These are phyloP conservation scores for Termitomyces eurrhizus DNA, from an alignment of 768 basidiomycete species.

Conservation along the genomic window DNA sequence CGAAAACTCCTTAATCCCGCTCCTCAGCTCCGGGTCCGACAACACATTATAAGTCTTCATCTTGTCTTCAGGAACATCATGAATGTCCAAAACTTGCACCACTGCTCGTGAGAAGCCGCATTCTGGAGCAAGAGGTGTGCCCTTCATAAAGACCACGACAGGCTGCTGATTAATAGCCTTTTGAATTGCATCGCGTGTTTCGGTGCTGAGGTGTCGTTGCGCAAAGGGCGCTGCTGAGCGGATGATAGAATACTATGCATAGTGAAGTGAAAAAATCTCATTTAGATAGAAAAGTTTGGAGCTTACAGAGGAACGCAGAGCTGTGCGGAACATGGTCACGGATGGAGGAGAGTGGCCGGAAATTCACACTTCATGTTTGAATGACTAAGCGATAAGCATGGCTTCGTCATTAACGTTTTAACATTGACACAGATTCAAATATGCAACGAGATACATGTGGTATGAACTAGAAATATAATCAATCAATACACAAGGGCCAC, in stretches of 20 bases:
- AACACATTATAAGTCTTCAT: conserved; percentile 89
- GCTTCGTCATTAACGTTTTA: neutral
- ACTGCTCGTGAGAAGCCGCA: conserved; percentile 97
- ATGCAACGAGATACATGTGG: too few species aligned
- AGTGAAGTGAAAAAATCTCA: neutral
- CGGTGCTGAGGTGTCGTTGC: conserved; percentile 52
- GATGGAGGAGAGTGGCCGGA: neutral
- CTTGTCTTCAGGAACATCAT: conserved; percentile 77
- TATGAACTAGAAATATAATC: neutral
- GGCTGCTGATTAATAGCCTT: conserved; percentile 71
- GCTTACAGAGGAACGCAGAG: conserved; percentile 42
- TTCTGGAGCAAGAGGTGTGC: conserved; percentile 78
- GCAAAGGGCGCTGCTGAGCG: conserved; percentile 24
- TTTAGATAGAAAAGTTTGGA: neutral
- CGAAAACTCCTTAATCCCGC: conserved; percentile 95
- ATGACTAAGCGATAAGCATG: neutral
- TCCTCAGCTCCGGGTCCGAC: conserved; percentile 78
- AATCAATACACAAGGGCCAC: neutral
- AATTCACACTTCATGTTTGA: neutral
- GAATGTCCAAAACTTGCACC: conserved; percentile 83
- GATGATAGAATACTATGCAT: conserved; percentile 26
- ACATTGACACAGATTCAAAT: too few species aligned
- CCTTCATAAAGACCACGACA: conserved; percentile 98
- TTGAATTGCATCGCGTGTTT: conserved; percentile 61
- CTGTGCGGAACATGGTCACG: conserved; percentile 38